Percentiles rank a stretch among this genome's conserved stretches.
Conservation (phyloP, 2,329 filamentous ascomycete species). For the Paecilomyces fulvus region DNA sequence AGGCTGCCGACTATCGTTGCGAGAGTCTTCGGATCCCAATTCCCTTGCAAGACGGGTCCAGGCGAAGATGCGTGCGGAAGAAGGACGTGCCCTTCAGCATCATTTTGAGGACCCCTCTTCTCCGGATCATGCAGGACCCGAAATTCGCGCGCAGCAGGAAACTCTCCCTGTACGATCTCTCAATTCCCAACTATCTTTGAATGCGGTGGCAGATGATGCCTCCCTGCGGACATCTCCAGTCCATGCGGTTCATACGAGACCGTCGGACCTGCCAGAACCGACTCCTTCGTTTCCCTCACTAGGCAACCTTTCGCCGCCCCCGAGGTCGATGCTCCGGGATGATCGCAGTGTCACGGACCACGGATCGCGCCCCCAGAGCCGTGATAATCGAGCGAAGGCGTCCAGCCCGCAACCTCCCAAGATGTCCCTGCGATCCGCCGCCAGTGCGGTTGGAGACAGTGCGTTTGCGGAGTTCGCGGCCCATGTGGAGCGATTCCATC, state of each 20-base stretch:
- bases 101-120: constrained; percentile 26
- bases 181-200: constrained; percentile 17
- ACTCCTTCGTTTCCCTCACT: constrained; percentile 14
- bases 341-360: constrained; percentile 2
- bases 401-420: constrained; percentile 20
- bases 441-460: constrained; percentile 49
- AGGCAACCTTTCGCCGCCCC: constrained; percentile 14
- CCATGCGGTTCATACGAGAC: constrained; percentile 10
- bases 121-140: constrained; percentile 16
- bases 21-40: constrained; percentile 30
- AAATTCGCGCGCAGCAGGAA: constrained; percentile 5
- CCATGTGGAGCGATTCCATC: constrained; percentile 64
- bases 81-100: constrained; percentile 43
- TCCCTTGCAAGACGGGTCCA: constrained; percentile 41
- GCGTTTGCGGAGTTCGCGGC: constrained; percentile 61
- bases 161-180: constrained; percentile 18
- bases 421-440: constrained; percentile 26
- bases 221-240: constrained; percentile 20
- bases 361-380: neutral
- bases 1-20: constrained; percentile 32
- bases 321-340: constrained; percentile 5
- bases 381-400: constrained; percentile 8
- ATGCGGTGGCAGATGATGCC: constrained; percentile 13
- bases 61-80: constrained; percentile 45
- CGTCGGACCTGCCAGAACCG: constrained; percentile 16